Conservation (phyloP, 1,284 basidiomycete genomes). For the Cryptococcus sp. region DNA sequence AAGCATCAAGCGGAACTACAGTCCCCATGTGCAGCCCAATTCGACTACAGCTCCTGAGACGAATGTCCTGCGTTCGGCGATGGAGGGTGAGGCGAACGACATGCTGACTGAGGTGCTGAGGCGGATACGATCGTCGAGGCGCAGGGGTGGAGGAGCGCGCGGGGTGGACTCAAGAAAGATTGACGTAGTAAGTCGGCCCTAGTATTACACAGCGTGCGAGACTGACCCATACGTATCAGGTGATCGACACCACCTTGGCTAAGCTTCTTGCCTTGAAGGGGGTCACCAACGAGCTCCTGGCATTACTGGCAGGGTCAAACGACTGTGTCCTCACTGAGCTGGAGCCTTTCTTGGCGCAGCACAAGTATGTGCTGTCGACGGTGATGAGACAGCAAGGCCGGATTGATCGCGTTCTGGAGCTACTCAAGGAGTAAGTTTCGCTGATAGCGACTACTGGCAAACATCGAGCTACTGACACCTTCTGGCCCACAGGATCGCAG, state of each 20-base stretch:
- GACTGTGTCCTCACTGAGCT: slow-evolving; percentile 63
- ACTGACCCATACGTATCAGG: slow-evolving; percentile 49
- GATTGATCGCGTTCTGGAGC: slow-evolving; percentile 61
- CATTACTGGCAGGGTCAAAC: slow-evolving; percentile 61
- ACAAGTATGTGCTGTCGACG: slow-evolving; percentile 64
- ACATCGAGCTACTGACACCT: background rate
- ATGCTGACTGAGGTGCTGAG: slow-evolving; percentile 49
- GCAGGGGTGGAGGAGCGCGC: slow-evolving; percentile 41
- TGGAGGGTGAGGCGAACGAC: slow-evolving; percentile 42
- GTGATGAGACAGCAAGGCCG: slow-evolving; percentile 62
- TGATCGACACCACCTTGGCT: slow-evolving; percentile 76
- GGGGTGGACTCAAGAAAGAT: slow-evolving; percentile 45
- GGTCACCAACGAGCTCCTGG: slow-evolving; percentile 62
- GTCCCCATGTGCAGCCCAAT: slow-evolving; percentile 46
- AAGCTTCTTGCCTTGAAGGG: slow-evolving; percentile 66
- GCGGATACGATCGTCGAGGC: slow-evolving; percentile 45
- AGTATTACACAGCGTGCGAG: background rate
- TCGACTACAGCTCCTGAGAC: slow-evolving; percentile 40
- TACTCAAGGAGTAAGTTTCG: slow-evolving; percentile 64
- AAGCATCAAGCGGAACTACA: slow-evolving; percentile 46
- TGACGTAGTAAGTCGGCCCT: slow-evolving; percentile 41
- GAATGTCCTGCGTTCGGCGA: slow-evolving; percentile 29
- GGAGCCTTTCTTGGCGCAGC: slow-evolving; percentile 60
- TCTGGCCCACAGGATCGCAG: slow-evolving; percentile 58
- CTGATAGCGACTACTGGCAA: background rate